Conservation (phyloP, 306 rosid species). For the Acacia crassicarpa region DNA sequence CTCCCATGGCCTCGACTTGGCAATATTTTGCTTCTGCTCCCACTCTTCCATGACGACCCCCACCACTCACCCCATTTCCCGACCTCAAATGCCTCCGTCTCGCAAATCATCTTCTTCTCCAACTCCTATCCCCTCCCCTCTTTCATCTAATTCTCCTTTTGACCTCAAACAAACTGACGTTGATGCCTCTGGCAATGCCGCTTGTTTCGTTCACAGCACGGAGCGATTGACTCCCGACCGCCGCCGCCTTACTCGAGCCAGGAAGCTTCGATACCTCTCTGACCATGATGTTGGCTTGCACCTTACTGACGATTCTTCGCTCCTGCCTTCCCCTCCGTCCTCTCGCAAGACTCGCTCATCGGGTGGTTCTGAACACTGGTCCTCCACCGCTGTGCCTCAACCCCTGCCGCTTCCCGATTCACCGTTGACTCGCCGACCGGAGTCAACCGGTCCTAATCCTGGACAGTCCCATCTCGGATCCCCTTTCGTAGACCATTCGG, state of each 20-base stretch:
- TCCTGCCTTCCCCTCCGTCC: conserved; percentile 53
- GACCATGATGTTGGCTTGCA: conserved; percentile 41
- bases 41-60: conserved; percentile 2
- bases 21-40: neutral
- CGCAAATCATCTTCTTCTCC: conserved; percentile 11
- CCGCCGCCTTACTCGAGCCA: conserved; percentile 70
- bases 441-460: conserved; percentile 20
- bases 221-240: conserved; percentile 37
- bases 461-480: conserved; percentile 35
- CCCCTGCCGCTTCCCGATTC: conserved; percentile 74
- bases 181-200: conserved; percentile 6
- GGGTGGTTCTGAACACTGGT: conserved; percentile 47
- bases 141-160: neutral
- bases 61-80: neutral
- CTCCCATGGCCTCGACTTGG: neutral
- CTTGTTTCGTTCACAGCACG: neutral
- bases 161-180: neutral
- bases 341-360: conserved; percentile 32
- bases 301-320: conserved; percentile 29
- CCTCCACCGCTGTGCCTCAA: conserved; percentile 45
- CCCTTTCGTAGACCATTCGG: conserved; percentile 24
- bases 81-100: conserved; percentile 28
- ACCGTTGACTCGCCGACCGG: conserved; percentile 37
- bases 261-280: conserved; percentile 52
- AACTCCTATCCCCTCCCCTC: neutral